These are phyloP conservation scores for Diplodia scrobiculata DNA, from an alignment of 2,329 filamentous ascomycete genomes.

Conservation along the genomic window DNA sequence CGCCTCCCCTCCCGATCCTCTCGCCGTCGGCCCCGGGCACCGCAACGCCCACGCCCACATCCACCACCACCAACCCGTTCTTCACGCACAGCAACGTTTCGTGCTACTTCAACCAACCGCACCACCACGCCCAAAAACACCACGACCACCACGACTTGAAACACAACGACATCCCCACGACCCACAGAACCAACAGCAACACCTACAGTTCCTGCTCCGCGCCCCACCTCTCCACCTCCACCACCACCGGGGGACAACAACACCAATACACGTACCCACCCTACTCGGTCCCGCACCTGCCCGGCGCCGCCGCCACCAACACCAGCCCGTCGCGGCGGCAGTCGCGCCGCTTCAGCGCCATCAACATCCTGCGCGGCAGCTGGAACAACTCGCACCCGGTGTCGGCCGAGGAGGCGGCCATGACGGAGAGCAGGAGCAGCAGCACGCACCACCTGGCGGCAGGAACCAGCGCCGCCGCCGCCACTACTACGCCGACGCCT, in stretches of 20 bases:
- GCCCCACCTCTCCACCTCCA: constrained; percentile 24
- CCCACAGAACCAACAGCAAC: constrained; percentile 21
- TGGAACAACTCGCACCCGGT: constrained; percentile 25
- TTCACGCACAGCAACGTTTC: neutral
- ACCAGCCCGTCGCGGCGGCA: neutral
- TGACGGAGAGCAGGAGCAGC: neutral
- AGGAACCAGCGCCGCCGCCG: neutral
- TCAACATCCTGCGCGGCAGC: constrained; percentile 23
- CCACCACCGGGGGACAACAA: constrained; percentile 15
- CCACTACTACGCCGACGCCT: neutral
- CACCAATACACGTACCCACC: constrained; percentile 21
- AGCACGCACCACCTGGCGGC: constrained; percentile 30
- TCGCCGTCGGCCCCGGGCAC: neutral
- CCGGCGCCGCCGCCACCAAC: neutral
- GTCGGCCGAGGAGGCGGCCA: constrained; percentile 28
- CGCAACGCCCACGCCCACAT: neutral
- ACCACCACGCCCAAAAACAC: constrained; percentile 27
- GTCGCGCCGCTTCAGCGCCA: constrained; percentile 21
- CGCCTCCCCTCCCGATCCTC: constrained; percentile 33
- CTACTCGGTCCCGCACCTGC: constrained; percentile 16
- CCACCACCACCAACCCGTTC: constrained; percentile 6
- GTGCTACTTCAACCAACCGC: constrained; percentile 31
- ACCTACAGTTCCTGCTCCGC: constrained; percentile 29
- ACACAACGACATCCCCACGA: constrained; percentile 20
- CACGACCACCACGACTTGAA: constrained; percentile 29